Percentiles rank a stretch among this genome's conserved stretches.
Evolutionary conservation across 345 rosid species (phyloP).

Genomic region (Lepidium aucheri): DNA sequence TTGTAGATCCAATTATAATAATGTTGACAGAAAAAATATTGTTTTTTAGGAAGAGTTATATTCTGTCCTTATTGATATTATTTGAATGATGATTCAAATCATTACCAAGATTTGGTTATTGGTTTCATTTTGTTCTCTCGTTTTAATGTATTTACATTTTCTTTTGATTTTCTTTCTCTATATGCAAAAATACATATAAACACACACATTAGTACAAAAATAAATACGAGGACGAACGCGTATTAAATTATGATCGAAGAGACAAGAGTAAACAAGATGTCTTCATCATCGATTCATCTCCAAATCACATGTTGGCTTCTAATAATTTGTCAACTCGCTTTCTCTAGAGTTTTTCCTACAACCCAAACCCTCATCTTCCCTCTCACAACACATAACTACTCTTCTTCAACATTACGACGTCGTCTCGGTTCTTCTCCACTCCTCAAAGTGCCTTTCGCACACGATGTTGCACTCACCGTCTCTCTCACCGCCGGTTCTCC

Average conservation of each 20-base stretch:
- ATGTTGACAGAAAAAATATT: too few relatives aligned
- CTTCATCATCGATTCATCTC: constrained; percentile 1
- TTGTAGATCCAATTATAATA: too few relatives aligned
- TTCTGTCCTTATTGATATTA: background rate
- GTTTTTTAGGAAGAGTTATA: too few relatives aligned
- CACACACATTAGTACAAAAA: background rate
- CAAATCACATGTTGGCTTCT: constrained; percentile 16
- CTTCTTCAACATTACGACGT: constrained; percentile 3
- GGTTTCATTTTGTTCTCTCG: background rate
- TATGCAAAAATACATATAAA: background rate
- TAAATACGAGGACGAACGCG: background rate
- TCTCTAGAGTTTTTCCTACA: constrained; percentile 22
- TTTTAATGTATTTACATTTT: background rate
- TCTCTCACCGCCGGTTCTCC: constrained; percentile 63
- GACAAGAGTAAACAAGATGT: background rate
- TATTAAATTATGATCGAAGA: background rate
- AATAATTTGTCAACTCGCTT: constrained; percentile 12
- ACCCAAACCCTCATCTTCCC: constrained; percentile 39
- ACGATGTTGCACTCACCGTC: constrained; percentile 51
- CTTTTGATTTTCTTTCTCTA: background rate
- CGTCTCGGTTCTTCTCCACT: constrained; percentile 19
- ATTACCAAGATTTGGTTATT: background rate
- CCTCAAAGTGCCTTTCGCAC: constrained; percentile 39
- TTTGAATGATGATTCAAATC: background rate
- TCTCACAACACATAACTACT: constrained; percentile 31